Conservation (phyloP, 495 filamentous ascomycete species). For the Hyaloscypha finlandica region DNA sequence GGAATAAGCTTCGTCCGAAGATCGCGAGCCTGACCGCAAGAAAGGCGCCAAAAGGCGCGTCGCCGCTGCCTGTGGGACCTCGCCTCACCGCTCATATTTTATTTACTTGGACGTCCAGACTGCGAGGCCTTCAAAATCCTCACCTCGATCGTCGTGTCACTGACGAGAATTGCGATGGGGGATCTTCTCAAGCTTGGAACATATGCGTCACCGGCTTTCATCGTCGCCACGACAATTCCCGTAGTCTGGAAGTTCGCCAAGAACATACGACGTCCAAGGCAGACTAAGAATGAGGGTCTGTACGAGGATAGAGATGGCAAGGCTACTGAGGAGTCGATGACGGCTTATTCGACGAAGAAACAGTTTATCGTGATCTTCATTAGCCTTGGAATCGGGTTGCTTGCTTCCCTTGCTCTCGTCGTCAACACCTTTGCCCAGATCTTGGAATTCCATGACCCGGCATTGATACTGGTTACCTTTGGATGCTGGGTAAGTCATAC, state of each 20-base stretch:
- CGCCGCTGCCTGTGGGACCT: not conserved
- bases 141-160: not conserved
- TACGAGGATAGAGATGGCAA: conserved; percentile 66
- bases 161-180: not conserved
- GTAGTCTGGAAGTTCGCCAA: conserved; percentile 6
- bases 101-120: not conserved
- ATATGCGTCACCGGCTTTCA: not conserved
- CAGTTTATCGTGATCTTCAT: conserved; percentile 14
- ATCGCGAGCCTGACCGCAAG: too few relatives aligned
- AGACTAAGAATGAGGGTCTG: not conserved
- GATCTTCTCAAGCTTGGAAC: conserved; percentile 3
- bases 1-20: not conserved
- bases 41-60: not conserved
- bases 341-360: conserved; percentile 48
- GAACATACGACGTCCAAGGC: conserved; percentile 1
- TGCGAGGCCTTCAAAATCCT: not conserved
- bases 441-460: not conserved
- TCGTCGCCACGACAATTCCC: not conserved
- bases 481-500: conserved; percentile 18
- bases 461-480: conserved; percentile 5
- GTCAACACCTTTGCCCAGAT: conserved; percentile 7
- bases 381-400: conserved; percentile 4
- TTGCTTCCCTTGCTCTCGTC: conserved; percentile 14
- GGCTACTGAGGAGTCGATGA: conserved; percentile 56
- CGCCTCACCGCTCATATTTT: not conserved